These are phyloP conservation scores for Boletales sp. DNA, from an alignment of 768 basidiomycete genomes.

Conservation along the genomic window DNA sequence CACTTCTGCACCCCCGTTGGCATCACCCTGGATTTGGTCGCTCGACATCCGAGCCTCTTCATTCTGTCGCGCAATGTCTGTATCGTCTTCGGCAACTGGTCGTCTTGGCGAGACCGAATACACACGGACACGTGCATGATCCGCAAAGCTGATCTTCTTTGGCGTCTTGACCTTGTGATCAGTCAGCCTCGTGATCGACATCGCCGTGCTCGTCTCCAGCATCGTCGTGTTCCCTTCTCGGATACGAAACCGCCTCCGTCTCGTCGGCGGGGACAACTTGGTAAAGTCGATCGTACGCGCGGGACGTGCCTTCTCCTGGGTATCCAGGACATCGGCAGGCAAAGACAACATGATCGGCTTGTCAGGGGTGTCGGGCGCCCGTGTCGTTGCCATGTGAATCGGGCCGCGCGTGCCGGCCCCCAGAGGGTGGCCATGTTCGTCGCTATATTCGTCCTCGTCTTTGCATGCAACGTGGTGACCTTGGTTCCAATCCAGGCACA, in stretches of 20 bases:
- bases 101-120: conserved; percentile 13
- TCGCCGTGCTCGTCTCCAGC: not conserved
- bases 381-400: not conserved
- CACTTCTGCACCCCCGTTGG: not conserved
- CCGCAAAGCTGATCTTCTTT: conserved; percentile 25
- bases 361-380: conserved; percentile 10
- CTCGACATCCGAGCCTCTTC: not conserved
- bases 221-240: too few relatives aligned
- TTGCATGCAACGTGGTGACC: not conserved
- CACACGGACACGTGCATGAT: conserved; percentile 20
- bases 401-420: not conserved
- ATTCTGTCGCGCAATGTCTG: not conserved
- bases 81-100: not conserved
- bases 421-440: not conserved
- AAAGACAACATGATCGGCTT: not conserved
- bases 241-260: conserved; percentile 10
- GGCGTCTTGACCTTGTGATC: conserved; percentile 17
- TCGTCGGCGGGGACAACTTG: conserved; percentile 8
- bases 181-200: conserved; percentile 6
- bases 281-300: conserved; percentile 30
- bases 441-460: not conserved
- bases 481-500: not conserved
- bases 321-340: not conserved
- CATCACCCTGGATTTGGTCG: not conserved
- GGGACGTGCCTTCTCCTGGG: not conserved